Evolutionary conservation across 345 rosid genomes (phyloP), one percentile per base, ranked within the genome.

Genomic region (Pugionium dolabratum): DNA sequence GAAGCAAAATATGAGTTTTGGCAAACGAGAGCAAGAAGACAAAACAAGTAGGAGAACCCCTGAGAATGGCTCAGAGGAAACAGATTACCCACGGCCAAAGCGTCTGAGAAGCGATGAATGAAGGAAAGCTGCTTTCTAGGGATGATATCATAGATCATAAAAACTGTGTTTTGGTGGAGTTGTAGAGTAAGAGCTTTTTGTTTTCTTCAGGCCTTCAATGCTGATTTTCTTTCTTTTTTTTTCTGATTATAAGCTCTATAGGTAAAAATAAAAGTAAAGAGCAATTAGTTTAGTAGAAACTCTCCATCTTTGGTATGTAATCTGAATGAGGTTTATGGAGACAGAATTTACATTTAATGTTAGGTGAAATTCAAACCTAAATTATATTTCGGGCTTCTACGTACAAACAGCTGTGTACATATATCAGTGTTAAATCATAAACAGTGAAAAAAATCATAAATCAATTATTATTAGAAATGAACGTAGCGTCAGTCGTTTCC

Each of bases 1-100:
- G 78, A 76, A 81, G 66, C 88, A 81, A 76, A 83, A 84, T 69
- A 66, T 87, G 39, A 89, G 84, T 53, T 41, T 66, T 33, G 83
- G 75, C 54, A 82, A 74, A 76, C 30, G 39, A 37, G 83, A 72
- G 54, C 36, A 26, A 11, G 84, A 78, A 36, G 30, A 71, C 18
- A 68, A 69, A 58, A 74, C 69, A 72, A 75, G 59, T 37, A 53
- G 76, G 40, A 63, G 46, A 39, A 75, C 47, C 51, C 69, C 25
- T 9, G 69, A 56, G 34, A 64, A 29, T 26, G 52, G 27, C 49
- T 10, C 39, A 73, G 72, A 73, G 40, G 71, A 59, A 6, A 54
- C 62, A 36, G 74, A 63, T 63, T 75, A 71, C 6, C 86, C 66
- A 40, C 61, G 71, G 46, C 34, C 84, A 54, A 86, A 91, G 79